A percentile compares a stretch with the other conserved stretches of the same genome.
Evolutionary conservation across 1,284 basidiomycete species (phyloP).

Genomic region (Phellopilus nigrolimitatus): DNA sequence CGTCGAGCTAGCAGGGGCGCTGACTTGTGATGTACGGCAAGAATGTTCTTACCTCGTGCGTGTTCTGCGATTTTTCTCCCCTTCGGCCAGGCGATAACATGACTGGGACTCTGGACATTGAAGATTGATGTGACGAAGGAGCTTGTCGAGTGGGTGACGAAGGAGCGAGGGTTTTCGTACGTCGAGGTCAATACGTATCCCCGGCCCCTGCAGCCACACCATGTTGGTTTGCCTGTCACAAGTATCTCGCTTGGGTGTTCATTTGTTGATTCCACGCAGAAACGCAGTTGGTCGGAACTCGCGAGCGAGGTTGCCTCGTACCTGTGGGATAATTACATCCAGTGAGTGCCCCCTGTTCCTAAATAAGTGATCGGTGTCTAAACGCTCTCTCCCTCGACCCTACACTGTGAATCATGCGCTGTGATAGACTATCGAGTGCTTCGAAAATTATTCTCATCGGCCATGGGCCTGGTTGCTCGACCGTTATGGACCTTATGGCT

Average conservation of each 20-base stretch:
- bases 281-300: conserved; percentile 38
- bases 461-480: conserved; percentile 77
- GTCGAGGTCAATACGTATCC: conserved; percentile 87
- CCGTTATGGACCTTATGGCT: conserved; percentile 71
- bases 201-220: conserved; percentile 41
- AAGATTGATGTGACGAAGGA: conserved; percentile 84
- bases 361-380: background rate
- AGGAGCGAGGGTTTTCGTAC: conserved; percentile 67
- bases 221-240: conserved; percentile 1
- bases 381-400: background rate
- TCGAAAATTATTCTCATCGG: conserved; percentile 79
- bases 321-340: conserved; percentile 93
- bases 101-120: conserved; percentile 29
- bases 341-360: conserved; percentile 75
- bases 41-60: conserved; percentile 80
- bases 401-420: background rate
- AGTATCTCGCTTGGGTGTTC: background rate
- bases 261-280: conserved; percentile 35
- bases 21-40: conserved; percentile 68
- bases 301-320: conserved; percentile 68
- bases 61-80: conserved; percentile 3
- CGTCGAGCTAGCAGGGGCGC: conserved; percentile 68
- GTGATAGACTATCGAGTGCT: conserved; percentile 64
- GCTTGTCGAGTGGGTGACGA: conserved; percentile 73
- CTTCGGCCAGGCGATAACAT: conserved; percentile 44